Base-by-base conservation (phyloP, 768 basidiomycete genomes). In the Kondoa subrosea region DNA sequence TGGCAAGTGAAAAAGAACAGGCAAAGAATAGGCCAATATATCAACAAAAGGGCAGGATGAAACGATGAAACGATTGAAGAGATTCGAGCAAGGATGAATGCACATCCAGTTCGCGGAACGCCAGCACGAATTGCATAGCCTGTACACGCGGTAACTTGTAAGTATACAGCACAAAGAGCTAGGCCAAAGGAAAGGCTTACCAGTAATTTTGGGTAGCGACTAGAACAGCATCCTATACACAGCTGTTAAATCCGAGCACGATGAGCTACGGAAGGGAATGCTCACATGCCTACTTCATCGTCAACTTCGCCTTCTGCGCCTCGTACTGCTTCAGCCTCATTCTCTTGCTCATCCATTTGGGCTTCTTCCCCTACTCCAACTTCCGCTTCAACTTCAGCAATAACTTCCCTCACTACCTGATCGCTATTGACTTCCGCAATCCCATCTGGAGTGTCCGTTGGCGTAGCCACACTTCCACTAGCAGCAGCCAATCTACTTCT, bases 251-350 rank as follows among this genome's bases (percentile, higher is more conserved):
- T 50, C 21, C 8, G 40, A 50, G 40, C 8, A 50, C 12, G 8
- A 8, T 8, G 40, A 50, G 21, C 21, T 21, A 50, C 40, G 21
- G 40, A 8, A 8, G 12, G 8, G 40, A 50, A 50, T 21, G 21
- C 40, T 50, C 40, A 50, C 40, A 50, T 50, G 40, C 40, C 40
- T 8, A 50, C 40, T 50, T 50, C 40, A 21, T 50, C 40, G 40
- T 50, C 40, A 8, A 50, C 40, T 8, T 50, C 40, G 21, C 40
- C 40, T 61, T 57, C 34, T 67, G 57, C 31, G 4, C 4, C 17
- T 60, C 66, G 34, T 16, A n/a, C 30, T 67, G 57, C 66, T 62
- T 26, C 40, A 25, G 8, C 61, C 56, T 34, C 27, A 17, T 25
- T 66, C 29, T 26, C 25, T 16, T 66, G 50, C 4, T 32, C 3